Base-by-base conservation (phyloP, 2,329 filamentous ascomycete species). In the Paracoccidioides lutzii region DNA sequence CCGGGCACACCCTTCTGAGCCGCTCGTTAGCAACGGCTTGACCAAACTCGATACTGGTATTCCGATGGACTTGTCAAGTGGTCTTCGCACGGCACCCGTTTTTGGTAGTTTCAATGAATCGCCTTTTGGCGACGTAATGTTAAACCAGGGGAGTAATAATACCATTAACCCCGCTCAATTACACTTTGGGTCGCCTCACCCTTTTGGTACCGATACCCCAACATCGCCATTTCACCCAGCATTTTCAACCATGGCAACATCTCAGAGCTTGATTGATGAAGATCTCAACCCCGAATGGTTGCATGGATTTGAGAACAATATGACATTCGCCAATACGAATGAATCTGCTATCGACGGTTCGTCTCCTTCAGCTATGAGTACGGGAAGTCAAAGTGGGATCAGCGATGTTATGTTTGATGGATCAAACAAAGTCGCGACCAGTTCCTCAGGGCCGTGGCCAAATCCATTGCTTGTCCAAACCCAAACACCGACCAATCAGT, bases 351-450 rank as follows among this genome's bases (percentile, higher is more conserved):
- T 96, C 54, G 91, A 95, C 64, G 90, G 87, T 57, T 97, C 93
- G 9, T 97, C 93, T 12, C 93, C 93, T 14, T 97, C 93, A 7
- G 90, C 90, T 49, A 91, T 97, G 69, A 97, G 91, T 74, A 95
- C 88, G 45, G 88, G 88, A 57, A 97, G 90, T 71, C 90, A 94
- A 66, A 91, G 87, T 68, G 88, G 85, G 52, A 87, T 90, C 50
- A 94, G 88, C 71, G 93, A 97, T 68, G 83, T 90, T 58, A 90
- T 95, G 85, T 77, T 93, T 57, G 90, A 96, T 70, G 88, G 88
- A 4, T 67, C 67, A 41, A 85, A 84, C 69, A 82, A 84, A 61
- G 77, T 79, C 43, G 75, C 78, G 56, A 72, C 76, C 22, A 72
- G 75, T 2, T 74, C 75, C 3, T 75, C 77, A 61, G 78, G 81